Percentiles rank a stretch among this genome's conserved stretches.
These are phyloP conservation scores for Lepraria neglecta DNA, from an alignment of 495 filamentous ascomycete species.

Conservation along the genomic window DNA sequence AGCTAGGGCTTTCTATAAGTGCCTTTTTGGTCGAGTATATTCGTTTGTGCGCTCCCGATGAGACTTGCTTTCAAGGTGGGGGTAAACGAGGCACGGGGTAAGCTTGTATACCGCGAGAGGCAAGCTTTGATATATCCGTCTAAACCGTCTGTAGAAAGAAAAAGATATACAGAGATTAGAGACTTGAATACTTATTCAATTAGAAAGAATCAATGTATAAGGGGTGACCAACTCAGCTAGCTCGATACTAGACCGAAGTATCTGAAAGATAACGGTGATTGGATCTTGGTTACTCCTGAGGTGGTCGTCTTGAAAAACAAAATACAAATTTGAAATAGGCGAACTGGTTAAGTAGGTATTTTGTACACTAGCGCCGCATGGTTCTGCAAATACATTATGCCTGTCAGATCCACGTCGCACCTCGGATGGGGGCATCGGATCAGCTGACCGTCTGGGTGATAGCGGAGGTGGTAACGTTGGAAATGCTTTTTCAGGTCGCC, in stretches of 20 bases:
- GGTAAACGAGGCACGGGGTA: too few relatives aligned
- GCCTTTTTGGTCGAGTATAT: too few relatives aligned
- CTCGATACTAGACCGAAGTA: not conserved
- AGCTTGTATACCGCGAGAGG: too few relatives aligned
- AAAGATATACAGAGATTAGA: too few relatives aligned
- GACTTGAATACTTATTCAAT: too few relatives aligned
- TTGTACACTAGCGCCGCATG: not conserved
- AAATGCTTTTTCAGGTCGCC: conserved; percentile 22
- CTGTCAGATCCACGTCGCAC: not conserved
- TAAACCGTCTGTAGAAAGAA: too few relatives aligned
- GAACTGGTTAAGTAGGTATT: too few relatives aligned
- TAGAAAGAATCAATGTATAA: not conserved
- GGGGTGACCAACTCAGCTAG: not conserved
- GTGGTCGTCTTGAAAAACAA: not conserved
- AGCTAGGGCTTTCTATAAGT: too few relatives aligned
- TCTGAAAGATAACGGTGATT: not conserved
- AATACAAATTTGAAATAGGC: not conserved
- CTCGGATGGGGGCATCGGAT: conserved; percentile 9
- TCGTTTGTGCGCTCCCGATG: too few relatives aligned
- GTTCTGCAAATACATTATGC: not conserved
- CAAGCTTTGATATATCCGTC: too few relatives aligned
- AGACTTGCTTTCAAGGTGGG: too few relatives aligned
- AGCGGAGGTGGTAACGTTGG: conserved; percentile 20
- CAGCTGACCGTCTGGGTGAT: conserved; percentile 18
- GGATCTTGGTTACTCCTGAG: not conserved